phyloP scores from a whole-genome alignment of 208 protist species.

The Trypanosoma melophagium region DNA sequence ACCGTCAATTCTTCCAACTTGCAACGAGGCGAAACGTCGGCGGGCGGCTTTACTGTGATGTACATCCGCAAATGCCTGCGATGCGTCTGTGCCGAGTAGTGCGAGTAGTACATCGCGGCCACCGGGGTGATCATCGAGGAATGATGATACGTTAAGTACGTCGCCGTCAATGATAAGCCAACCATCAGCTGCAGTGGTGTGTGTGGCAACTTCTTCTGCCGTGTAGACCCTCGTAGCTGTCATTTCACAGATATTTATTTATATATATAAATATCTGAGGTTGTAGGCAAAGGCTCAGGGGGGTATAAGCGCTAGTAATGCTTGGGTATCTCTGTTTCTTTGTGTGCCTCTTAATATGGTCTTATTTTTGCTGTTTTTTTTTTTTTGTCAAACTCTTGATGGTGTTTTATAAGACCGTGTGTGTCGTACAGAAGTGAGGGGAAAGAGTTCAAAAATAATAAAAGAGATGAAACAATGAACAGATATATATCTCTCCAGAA shows the following conservation, averaged over 20 bases:
- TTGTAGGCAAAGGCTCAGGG: no score
- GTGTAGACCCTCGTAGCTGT: constrained; percentile 31
- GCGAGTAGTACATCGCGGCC: constrained; percentile 69
- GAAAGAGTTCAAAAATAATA: no score
- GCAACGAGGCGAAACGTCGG: constrained; percentile 39
- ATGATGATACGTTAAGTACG: constrained; percentile 76
- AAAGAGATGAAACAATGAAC: no score
- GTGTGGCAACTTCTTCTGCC: constrained; percentile 51
- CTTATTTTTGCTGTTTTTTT: no score
- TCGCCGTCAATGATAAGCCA: constrained; percentile 85
- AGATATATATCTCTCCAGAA: no score
- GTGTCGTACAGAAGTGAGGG: no score
- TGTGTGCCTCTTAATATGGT: no score
- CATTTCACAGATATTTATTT: neutral
- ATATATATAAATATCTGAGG: no score
- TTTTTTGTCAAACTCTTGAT: no score
- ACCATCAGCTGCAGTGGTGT: constrained; percentile 49
- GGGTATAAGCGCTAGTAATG: no score
- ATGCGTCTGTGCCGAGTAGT: constrained; percentile 72
- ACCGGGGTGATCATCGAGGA: constrained; percentile 82
- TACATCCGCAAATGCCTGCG: constrained; percentile 69
- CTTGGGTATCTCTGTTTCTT: no score
- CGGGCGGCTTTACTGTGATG: constrained; percentile 58
- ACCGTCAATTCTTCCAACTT: constrained; percentile 33
- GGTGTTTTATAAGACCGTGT: no score